Conservation (phyloP, 208 protist species). For the Kentomonas sorsogonicus region DNA sequence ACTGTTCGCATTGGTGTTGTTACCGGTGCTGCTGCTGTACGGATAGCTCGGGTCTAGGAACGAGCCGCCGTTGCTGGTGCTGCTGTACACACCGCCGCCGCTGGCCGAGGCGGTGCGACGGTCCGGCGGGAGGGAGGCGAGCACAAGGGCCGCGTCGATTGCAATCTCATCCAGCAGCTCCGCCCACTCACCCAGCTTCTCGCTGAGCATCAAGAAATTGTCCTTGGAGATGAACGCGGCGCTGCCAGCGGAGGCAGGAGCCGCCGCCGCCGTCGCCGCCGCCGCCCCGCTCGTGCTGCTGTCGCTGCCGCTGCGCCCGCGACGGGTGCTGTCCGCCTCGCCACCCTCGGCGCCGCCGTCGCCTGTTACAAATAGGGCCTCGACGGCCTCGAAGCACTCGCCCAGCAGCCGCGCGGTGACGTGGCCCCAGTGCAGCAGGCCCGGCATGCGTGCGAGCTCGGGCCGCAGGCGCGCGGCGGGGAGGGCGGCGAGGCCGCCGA, state of each 20-base stretch:
- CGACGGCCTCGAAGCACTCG: conserved; percentile 29
- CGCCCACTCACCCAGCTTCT: conserved; percentile 40
- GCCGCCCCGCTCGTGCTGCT: too few relatives aligned
- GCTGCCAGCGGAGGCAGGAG: background rate
- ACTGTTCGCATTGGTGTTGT: background rate
- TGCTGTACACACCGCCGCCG: too few relatives aligned
- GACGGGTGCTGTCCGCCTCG: too few relatives aligned
- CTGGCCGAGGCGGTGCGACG: too few relatives aligned
- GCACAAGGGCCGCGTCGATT: background rate
- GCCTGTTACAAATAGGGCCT: conserved; percentile 23
- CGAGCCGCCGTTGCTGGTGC: too few relatives aligned
- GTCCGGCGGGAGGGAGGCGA: too few relatives aligned
- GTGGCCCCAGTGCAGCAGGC: conserved; percentile 46
- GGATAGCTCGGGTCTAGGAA: too few relatives aligned
- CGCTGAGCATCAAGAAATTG: conserved; percentile 42
- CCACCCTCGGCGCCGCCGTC: conserved; percentile 5
- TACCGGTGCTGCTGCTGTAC: background rate
- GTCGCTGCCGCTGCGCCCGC: too few relatives aligned
- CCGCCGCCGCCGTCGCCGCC: background rate
- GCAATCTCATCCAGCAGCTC: conserved; percentile 20
- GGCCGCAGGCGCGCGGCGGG: too few relatives aligned
- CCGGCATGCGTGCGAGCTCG: too few relatives aligned
- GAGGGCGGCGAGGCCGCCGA: conserved; percentile 1
- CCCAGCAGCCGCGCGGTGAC: conserved; percentile 31
- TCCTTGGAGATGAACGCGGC: conserved; percentile 19